A percentile compares a stretch with the other conserved stretches of the same genome.
Conservation (phyloP, 768 basidiomycete species). For the Lyophyllum decastes region DNA sequence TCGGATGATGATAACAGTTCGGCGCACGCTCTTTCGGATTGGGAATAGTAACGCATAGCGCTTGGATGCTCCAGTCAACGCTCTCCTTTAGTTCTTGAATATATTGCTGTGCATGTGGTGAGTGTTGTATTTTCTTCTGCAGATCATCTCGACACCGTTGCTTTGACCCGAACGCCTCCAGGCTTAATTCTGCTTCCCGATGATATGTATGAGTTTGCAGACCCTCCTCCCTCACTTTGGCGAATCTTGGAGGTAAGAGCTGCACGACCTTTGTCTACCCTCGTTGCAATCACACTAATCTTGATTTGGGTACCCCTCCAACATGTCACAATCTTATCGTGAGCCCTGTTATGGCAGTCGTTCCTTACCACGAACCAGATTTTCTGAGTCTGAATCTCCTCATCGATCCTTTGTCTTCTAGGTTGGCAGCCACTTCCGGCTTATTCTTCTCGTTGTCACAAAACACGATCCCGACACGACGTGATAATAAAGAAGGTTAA, state of each 20-base stretch:
- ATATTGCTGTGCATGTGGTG: no score
- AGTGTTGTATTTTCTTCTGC: no score
- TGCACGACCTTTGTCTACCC: not conserved
- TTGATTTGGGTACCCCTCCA: not conserved
- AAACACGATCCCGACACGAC: conserved; percentile 18
- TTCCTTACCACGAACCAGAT: not conserved
- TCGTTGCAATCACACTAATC: not conserved
- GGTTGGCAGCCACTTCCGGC: conserved; percentile 5
- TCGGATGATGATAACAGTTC: no score
- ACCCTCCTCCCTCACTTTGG: not conserved
- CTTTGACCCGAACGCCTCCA: not conserved
- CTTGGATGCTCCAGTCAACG: no score
- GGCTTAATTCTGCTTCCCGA: not conserved
- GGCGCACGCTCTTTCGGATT: no score
- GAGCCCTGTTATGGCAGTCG: not conserved
- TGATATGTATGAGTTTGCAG: not conserved
- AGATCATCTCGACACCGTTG: no score
- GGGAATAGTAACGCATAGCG: no score
- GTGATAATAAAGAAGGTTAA: conserved; percentile 24
- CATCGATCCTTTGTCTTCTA: conserved; percentile 6
- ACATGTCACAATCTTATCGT: conserved; percentile 14
- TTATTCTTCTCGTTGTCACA: conserved; percentile 11
- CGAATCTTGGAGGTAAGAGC: not conserved
- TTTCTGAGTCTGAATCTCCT: not conserved
- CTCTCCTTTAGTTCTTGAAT: no score